phyloP scores from a whole-genome alignment of 1,284 basidiomycete genomes.

The Trichosporon ovoides region DNA sequence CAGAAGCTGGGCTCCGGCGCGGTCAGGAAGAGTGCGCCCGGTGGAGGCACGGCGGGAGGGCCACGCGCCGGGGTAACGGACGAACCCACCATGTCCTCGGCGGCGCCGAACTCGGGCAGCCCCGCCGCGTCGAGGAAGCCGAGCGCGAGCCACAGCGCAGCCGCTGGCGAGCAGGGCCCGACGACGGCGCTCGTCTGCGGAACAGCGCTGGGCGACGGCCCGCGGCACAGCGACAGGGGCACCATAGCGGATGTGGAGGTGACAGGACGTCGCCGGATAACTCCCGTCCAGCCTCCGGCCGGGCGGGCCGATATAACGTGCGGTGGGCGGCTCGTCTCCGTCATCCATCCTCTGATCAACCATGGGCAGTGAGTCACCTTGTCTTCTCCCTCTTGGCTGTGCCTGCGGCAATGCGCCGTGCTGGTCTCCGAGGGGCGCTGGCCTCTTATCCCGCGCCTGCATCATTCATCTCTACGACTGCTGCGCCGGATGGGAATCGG shows the following conservation, averaged over 20 bases:
- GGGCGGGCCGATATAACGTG: neutral
- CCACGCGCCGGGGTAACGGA: neutral
- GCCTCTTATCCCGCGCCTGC: too few species aligned
- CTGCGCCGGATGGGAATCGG: too few species aligned
- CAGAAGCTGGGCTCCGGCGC: neutral
- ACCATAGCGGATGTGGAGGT: neutral
- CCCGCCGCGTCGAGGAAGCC: neutral
- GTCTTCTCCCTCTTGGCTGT: too few species aligned
- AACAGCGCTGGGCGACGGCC: neutral
- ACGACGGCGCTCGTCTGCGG: neutral
- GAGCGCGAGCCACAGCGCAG: neutral
- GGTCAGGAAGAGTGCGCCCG: neutral
- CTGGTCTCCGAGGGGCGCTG: too few species aligned
- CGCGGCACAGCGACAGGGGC: neutral
- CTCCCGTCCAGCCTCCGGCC: neutral
- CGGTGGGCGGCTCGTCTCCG: neutral
- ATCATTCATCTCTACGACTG: too few species aligned
- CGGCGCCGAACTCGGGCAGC: neutral
- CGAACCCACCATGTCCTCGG: neutral
- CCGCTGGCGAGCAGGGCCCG: neutral
- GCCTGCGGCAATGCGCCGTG: neutral
- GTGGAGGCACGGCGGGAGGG: neutral
- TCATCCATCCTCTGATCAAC: slow-evolving; percentile 2
- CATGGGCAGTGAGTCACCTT: slow-evolving; percentile 20
- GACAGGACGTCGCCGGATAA: neutral